Evolutionary conservation across 2,329 filamentous ascomycete species (phyloP).

Genomic region (Pseudogymnoascus sp.): DNA sequence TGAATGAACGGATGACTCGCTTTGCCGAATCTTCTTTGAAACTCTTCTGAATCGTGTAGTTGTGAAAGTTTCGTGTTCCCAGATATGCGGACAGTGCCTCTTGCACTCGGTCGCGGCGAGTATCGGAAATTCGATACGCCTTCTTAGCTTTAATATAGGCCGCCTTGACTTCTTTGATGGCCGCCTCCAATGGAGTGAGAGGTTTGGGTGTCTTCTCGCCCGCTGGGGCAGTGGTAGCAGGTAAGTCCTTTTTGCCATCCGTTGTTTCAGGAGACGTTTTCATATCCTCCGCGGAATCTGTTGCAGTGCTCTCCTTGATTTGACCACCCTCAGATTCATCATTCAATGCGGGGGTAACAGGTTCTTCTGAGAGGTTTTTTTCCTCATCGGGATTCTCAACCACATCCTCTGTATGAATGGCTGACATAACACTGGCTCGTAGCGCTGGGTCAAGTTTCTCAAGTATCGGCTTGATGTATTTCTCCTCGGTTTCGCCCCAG

Average conservation of each 20-base stretch:
- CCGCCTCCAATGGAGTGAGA: constrained; percentile 49
- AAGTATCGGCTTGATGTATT: constrained; percentile 64
- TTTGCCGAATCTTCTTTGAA: constrained; percentile 75
- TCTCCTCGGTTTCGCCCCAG: constrained; percentile 76
- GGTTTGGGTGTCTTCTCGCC: constrained; percentile 11
- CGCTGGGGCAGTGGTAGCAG: neutral
- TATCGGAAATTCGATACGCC: constrained; percentile 68
- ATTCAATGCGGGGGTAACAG: constrained; percentile 14
- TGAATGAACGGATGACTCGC: constrained; percentile 86
- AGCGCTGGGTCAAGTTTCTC: constrained; percentile 55
- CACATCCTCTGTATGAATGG: constrained; percentile 41
- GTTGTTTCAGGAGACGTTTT: neutral
- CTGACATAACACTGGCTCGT: constrained; percentile 52
- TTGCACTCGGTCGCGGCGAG: constrained; percentile 68
- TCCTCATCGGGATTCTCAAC: constrained; percentile 21
- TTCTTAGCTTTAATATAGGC: constrained; percentile 78
- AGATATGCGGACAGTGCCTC: constrained; percentile 64
- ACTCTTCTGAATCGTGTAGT: constrained; percentile 90
- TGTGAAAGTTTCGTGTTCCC: constrained; percentile 89
- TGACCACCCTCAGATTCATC: constrained; percentile 10
- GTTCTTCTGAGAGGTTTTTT: constrained; percentile 15
- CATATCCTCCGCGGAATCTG: neutral
- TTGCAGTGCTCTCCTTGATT: neutral
- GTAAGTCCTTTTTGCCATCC: neutral
- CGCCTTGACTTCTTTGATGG: constrained; percentile 66